A percentile compares a stretch with the other conserved stretches of the same genome.
These are phyloP conservation scores for Talaromyces sp. DNA, from an alignment of 2,329 filamentous ascomycete species.

Conservation along the genomic window DNA sequence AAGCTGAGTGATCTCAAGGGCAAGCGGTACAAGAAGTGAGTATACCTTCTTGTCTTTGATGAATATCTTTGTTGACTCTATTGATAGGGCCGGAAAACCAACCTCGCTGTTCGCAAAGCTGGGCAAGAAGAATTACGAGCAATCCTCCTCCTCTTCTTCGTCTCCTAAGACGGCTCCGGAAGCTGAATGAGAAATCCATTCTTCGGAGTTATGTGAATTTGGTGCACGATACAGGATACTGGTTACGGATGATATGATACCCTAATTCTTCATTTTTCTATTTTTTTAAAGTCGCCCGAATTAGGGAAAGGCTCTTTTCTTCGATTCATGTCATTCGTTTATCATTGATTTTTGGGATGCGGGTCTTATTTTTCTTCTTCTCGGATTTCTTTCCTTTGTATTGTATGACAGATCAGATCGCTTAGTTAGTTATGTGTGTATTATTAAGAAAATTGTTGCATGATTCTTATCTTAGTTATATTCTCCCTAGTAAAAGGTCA, in stretches of 20 bases:
- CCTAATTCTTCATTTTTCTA: conserved; percentile 13
- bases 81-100: conserved; percentile 34
- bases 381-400: neutral
- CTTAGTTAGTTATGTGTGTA: neutral
- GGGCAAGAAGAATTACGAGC: conserved; percentile 42
- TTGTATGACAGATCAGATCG: neutral
- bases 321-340: conserved; percentile 1
- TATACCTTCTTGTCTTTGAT: neutral
- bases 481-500: neutral
- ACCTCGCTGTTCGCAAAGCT: conserved; percentile 45
- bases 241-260: conserved; percentile 13
- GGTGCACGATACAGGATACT: neutral
- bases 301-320: conserved; percentile 14
- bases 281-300: conserved; percentile 12
- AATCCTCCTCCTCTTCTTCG: conserved; percentile 25
- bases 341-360: neutral
- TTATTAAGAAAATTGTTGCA: neutral
- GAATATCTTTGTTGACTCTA: neutral
- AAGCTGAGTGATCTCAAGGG: conserved; percentile 47
- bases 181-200: neutral
- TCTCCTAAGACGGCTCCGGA: conserved; percentile 7
- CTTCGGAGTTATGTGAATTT: conserved; percentile 1
- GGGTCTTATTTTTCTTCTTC: neutral
- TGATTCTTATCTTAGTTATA: neutral
- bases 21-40: conserved; percentile 46